phyloP scores from a whole-genome alignment of 2,329 filamentous ascomycete species.

The Verticillium zaregamsianum region DNA sequence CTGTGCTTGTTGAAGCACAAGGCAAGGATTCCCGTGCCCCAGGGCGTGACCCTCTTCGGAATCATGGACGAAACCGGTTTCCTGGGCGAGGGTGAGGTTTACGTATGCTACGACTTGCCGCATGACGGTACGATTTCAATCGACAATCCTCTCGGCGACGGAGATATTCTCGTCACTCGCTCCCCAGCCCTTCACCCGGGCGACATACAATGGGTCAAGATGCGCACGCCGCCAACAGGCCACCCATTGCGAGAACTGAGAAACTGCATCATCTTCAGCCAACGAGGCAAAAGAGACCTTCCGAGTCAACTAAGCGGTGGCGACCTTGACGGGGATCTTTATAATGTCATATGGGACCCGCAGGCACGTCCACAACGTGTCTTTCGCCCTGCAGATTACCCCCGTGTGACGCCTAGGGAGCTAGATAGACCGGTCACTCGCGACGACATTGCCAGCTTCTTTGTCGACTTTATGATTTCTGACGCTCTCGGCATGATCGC shows the following conservation, averaged over 20 bases:
- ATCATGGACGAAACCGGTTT: slow-evolving; percentile 77
- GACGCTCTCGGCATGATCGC: slow-evolving; percentile 65
- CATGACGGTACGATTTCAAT: slow-evolving; percentile 13
- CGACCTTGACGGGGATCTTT: slow-evolving; percentile 80
- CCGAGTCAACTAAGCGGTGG: slow-evolving; percentile 77
- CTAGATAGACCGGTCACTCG: slow-evolving; percentile 56
- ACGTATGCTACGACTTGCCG: slow-evolving; percentile 49
- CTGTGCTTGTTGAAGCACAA: slow-evolving; percentile 75
- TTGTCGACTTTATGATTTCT: slow-evolving; percentile 70
- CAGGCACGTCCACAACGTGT: slow-evolving; percentile 36
- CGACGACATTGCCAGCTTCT: slow-evolving; percentile 74
- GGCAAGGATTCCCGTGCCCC: slow-evolving; percentile 65
- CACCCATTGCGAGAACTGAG: slow-evolving; percentile 59
- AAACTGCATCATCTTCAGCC: slow-evolving; percentile 79
- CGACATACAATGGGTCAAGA: slow-evolving; percentile 65
- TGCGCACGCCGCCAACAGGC: slow-evolving; percentile 53
- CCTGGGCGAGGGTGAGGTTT: slow-evolving; percentile 64
- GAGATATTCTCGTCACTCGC: slow-evolving; percentile 63
- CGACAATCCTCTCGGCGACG: slow-evolving; percentile 24
- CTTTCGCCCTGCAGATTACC: slow-evolving; percentile 66
- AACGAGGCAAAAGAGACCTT: slow-evolving; percentile 65
- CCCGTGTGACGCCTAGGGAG: slow-evolving; percentile 48
- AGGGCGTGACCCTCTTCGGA: slow-evolving; percentile 75
- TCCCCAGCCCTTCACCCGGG: slow-evolving; percentile 79
- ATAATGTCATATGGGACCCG: slow-evolving; percentile 72